Percentiles rank a stretch among this genome's conserved stretches.
Evolutionary conservation across 2,329 filamentous ascomycete species (phyloP).

Genomic region (Phialophora tarda): DNA sequence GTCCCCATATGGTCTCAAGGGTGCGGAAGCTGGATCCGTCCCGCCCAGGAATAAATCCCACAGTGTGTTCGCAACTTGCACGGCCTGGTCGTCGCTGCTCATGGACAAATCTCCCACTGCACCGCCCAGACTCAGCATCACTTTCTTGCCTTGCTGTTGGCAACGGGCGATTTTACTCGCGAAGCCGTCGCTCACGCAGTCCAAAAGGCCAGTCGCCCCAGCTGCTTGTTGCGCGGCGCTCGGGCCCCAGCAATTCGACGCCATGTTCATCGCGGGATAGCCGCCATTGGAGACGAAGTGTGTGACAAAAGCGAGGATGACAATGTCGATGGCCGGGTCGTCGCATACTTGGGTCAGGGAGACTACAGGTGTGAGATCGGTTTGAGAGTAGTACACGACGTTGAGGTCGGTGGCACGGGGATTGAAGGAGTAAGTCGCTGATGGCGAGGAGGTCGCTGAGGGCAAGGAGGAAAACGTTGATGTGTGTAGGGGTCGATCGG

Average conservation of each 20-base stretch:
- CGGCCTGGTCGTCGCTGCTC: slow-evolving; percentile 47
- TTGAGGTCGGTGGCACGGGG: slow-evolving; percentile 32
- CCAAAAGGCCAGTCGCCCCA: slow-evolving; percentile 39
- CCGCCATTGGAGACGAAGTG: slow-evolving; percentile 32
- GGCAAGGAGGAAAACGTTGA: not conserved
- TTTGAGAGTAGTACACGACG: slow-evolving; percentile 42
- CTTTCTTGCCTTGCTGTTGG: slow-evolving; percentile 51
- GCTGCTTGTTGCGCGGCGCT: slow-evolving; percentile 31
- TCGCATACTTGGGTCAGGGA: slow-evolving; percentile 39
- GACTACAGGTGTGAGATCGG: slow-evolving; percentile 35
- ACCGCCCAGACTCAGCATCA: slow-evolving; percentile 58
- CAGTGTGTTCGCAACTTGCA: slow-evolving; percentile 57
- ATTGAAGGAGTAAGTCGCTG: slow-evolving; percentile 25
- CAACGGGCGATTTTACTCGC: slow-evolving; percentile 42
- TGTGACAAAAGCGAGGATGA: slow-evolving; percentile 44
- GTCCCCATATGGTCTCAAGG: slow-evolving; percentile 56
- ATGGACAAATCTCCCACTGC: slow-evolving; percentile 51
- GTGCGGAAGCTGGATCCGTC: slow-evolving; percentile 43
- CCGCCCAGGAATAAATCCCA: slow-evolving; percentile 58
- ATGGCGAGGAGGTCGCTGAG: not conserved
- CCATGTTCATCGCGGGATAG: slow-evolving; percentile 40
- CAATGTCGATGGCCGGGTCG: slow-evolving; percentile 42
- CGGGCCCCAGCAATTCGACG: slow-evolving; percentile 39
- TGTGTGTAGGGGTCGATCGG: not conserved
- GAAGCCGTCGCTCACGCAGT: slow-evolving; percentile 38